A percentile compares a stretch with the other conserved stretches of the same genome.
These are phyloP conservation scores for Xenosphaeropsis pyriputrescens DNA, from an alignment of 2,329 filamentous ascomycete genomes.

Conservation along the genomic window DNA sequence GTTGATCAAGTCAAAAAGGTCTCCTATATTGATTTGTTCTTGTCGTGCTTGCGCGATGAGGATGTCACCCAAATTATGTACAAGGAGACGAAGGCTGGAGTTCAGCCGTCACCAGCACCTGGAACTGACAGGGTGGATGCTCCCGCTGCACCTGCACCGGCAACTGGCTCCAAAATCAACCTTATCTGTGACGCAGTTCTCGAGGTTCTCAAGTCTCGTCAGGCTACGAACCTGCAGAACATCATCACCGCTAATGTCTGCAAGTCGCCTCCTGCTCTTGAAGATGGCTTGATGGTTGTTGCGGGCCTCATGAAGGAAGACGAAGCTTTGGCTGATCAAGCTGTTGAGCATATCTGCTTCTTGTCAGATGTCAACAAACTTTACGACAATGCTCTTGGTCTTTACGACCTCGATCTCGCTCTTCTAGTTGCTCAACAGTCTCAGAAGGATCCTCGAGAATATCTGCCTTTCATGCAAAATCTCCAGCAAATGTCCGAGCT, in stretches of 20 bases:
- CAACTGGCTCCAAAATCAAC: constrained; percentile 57
- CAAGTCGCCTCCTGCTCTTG: constrained; percentile 80
- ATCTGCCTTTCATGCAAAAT: constrained; percentile 83
- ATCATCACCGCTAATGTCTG: constrained; percentile 90
- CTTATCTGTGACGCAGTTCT: constrained; percentile 77
- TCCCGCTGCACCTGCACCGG: constrained; percentile 3
- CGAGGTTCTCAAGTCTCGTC: constrained; percentile 43
- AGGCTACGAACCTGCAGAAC: constrained; percentile 63
- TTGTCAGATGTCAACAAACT: constrained; percentile 84
- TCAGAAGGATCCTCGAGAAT: constrained; percentile 89
- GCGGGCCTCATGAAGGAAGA: constrained; percentile 56
- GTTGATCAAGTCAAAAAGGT: constrained; percentile 72
- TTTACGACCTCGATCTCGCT: constrained; percentile 85
- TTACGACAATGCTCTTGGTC: constrained; percentile 77
- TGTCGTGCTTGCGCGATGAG: constrained; percentile 78
- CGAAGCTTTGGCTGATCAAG: constrained; percentile 64
- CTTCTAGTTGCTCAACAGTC: constrained; percentile 89
- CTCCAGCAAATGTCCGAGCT: constrained; percentile 60
- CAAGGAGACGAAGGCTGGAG: constrained; percentile 53
- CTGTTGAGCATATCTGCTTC: constrained; percentile 95
- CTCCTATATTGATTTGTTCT: constrained; percentile 76
- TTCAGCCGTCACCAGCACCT: constrained; percentile 7
- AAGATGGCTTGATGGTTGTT: constrained; percentile 70
- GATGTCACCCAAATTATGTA: constrained; percentile 93
- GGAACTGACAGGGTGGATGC: constrained; percentile 4